Evolutionary conservation across 768 basidiomycete genomes (phyloP), one percentile per base, ranked within the genome.

Genomic region (Pholiota molesta): DNA sequence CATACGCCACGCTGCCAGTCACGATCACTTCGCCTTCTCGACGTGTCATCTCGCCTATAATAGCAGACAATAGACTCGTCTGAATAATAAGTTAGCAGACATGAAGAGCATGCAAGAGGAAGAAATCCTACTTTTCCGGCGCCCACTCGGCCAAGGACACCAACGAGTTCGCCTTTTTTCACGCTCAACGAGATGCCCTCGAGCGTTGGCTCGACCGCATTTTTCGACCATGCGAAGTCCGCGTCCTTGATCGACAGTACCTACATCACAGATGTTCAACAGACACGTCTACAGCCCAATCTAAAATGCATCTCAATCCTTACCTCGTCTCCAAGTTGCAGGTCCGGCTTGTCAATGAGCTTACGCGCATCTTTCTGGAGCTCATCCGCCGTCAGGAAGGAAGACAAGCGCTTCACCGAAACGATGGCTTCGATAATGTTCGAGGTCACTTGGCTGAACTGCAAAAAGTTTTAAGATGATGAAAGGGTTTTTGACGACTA

Each of bases 361-460:
- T 80, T 81, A n/a, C 91, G 79, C 0, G 92, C 92, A 69, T 94
- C 91, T 0, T 72, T 67, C 68, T 97, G 94, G 3, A 98, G 81
- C 71, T 99, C 95, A 26, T 87, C 85, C 2, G 90, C 89, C 19
- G 73, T 76, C 65, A 99, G 77, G 75, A 96, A 99, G 2, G 78
- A 78, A 3, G 89, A 85, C 29, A 97, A 77, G 44, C 95, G 92
- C 49, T 82, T 84, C 28, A 94, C 84, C 1, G 94, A 95, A 16
- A 97, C 95, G 23, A 88, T 69, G 0, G 95, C 91, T 70, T 96
- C 93, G 63, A 97, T 90, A 66, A 94, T 83, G 71, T 90, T 92
- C 26, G 89, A 87, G 0, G 86, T 90, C 10, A 94, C 86, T 74
- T 86, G 83, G 62, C 83, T 81, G 66, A 90, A 86, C 90, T 91